These are phyloP conservation scores for Wickerhamomyces subpelliculosus DNA, from an alignment of 805 yeast genomes.

Conservation along the genomic window DNA sequence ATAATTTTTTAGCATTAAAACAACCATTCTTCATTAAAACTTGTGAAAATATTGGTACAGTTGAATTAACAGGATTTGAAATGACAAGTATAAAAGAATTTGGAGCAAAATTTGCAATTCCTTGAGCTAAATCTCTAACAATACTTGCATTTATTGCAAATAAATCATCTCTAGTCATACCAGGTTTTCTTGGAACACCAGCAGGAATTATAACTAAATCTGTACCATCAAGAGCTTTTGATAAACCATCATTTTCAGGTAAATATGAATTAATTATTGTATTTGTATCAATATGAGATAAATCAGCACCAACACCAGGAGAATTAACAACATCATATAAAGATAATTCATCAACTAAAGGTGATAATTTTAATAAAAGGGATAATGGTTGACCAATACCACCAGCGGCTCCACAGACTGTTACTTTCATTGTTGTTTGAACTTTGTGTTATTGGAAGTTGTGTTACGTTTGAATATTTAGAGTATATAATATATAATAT, in stretches of 20 bases:
- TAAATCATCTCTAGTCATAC: slow-evolving; percentile 83
- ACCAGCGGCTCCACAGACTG: slow-evolving; percentile 81
- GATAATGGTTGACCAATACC: slow-evolving; percentile 76
- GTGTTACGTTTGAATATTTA: not conserved
- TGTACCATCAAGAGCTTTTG: slow-evolving; percentile 66
- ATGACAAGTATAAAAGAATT: slow-evolving; percentile 60
- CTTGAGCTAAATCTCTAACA: slow-evolving; percentile 69
- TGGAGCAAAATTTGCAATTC: slow-evolving; percentile 61
- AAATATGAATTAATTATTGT: slow-evolving; percentile 57
- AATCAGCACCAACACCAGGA: slow-evolving; percentile 77
- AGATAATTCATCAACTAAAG: slow-evolving; percentile 61
- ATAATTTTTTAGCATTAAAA: slow-evolving; percentile 68
- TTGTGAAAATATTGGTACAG: slow-evolving; percentile 80
- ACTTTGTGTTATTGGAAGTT: not conserved
- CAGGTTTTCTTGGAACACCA: slow-evolving; percentile 86
- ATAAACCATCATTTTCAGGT: slow-evolving; percentile 61
- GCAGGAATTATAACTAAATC: slow-evolving; percentile 88
- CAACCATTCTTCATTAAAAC: slow-evolving; percentile 65
- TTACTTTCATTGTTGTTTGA: slow-evolving; percentile 52
- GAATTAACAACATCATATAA: slow-evolving; percentile 71
- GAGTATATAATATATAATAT: not conserved
- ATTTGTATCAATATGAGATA: slow-evolving; percentile 73
- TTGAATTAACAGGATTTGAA: slow-evolving; percentile 80
- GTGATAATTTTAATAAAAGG: slow-evolving; percentile 61
- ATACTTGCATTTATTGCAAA: slow-evolving; percentile 80